phyloP scores from a whole-genome alignment of 495 filamentous ascomycete species.

The Aspergillus panamensis region DNA sequence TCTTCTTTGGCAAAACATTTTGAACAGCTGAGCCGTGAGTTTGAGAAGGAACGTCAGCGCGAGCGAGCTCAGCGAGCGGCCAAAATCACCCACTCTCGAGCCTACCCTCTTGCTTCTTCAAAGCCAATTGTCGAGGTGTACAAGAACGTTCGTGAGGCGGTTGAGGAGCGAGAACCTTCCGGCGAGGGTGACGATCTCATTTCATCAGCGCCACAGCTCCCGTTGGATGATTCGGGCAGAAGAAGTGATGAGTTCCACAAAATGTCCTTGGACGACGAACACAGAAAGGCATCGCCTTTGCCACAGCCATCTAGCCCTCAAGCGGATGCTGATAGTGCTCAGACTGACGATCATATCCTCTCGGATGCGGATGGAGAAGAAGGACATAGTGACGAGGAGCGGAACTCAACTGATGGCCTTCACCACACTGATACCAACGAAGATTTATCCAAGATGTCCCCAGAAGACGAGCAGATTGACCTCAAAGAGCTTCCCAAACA shows the following conservation, averaged over 20 bases:
- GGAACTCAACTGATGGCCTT: constrained; percentile 60
- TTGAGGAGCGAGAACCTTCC: constrained; percentile 73
- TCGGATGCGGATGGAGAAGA: constrained; percentile 69
- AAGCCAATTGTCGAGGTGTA: constrained; percentile 96
- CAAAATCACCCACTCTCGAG: constrained; percentile 74
- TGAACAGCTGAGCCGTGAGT: constrained; percentile 92
- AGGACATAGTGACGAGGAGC: constrained; percentile 63
- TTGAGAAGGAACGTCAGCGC: constrained; percentile 87
- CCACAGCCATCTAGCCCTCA: constrained; percentile 36
- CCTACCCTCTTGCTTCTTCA: constrained; percentile 85
- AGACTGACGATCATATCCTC: constrained; percentile 49
- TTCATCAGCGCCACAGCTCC: constrained; percentile 27
- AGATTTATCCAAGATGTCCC: constrained; percentile 56
- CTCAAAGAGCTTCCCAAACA: constrained; percentile 80
- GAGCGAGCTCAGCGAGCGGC: constrained; percentile 79
- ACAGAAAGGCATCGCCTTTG: constrained; percentile 16
- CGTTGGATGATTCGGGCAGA: constrained; percentile 28
- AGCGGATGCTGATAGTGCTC: constrained; percentile 49
- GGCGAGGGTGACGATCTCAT: constrained; percentile 57
- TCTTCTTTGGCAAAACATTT: constrained; percentile 90
- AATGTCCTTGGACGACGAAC: constrained; percentile 22
- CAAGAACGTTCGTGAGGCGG: constrained; percentile 85
- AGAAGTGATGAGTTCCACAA: constrained; percentile 30
- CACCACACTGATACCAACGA: constrained; percentile 63
- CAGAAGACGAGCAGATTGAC: constrained; percentile 55